Percentiles rank a stretch among this genome's conserved stretches.
These are phyloP conservation scores for Coniochaeta sp. DNA, from an alignment of 2,329 filamentous ascomycete genomes.

Conservation along the genomic window DNA sequence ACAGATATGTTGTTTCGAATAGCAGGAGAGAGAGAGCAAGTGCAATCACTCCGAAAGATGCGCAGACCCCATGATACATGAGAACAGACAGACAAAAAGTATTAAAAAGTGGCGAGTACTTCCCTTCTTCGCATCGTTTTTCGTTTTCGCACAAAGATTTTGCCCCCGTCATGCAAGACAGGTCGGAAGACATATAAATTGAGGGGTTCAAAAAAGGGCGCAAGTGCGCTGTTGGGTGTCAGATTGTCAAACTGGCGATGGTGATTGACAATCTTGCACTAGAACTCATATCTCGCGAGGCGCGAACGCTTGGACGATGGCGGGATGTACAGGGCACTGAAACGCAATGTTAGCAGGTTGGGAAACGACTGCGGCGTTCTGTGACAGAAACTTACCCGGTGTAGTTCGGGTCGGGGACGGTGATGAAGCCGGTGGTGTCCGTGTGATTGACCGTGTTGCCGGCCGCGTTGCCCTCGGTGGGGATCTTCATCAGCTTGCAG, in stretches of 20 bases:
- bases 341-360: background rate
- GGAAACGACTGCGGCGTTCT: background rate
- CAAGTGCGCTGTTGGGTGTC: background rate
- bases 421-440: constrained; percentile 46
- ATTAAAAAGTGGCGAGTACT: no score
- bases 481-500: constrained; percentile 37
- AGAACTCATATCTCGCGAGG: background rate
- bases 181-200: no score
- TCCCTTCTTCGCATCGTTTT: no score
- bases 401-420: constrained; percentile 38
- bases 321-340: constrained; percentile 7
- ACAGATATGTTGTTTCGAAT: no score
- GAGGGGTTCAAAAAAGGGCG: background rate
- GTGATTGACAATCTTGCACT: no score
- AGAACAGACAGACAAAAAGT: no score
- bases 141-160: no score
- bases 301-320: constrained; percentile 4
- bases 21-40: no score
- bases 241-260: no score
- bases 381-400: constrained; percentile 31
- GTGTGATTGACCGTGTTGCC: constrained; percentile 52
- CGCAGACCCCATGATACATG: no score
- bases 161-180: background rate
- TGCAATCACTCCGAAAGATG: no score
- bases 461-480: constrained; percentile 57